Evolutionary conservation across 352 stramenopile species (phyloP).

Genomic region (Pythium sukuiense): DNA sequence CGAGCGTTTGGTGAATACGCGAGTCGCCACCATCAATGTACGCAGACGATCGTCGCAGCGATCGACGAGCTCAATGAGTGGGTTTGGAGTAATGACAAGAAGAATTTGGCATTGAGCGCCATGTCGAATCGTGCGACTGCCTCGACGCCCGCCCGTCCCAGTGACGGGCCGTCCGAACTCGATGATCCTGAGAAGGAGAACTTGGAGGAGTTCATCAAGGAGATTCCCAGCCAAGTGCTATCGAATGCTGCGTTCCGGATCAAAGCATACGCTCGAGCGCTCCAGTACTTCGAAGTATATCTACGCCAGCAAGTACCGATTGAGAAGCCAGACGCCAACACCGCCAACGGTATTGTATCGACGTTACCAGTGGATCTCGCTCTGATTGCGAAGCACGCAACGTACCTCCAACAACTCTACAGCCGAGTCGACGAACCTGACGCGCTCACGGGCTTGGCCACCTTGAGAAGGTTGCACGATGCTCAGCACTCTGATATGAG

Average conservation of each 20-base stretch:
- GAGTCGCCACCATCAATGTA: conserved; percentile 82
- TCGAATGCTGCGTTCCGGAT: conserved; percentile 44
- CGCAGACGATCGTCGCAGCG: conserved; percentile 82
- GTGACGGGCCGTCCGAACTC: conserved; percentile 30
- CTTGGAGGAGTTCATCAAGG: conserved; percentile 48
- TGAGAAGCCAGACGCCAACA: conserved; percentile 15
- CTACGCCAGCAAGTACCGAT: conserved; percentile 33
- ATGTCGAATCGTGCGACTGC: conserved; percentile 18
- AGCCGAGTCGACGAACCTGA: conserved; percentile 43
- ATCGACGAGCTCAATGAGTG: conserved; percentile 89
- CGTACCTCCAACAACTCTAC: conserved; percentile 44
- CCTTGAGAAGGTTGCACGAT: conserved; percentile 31
- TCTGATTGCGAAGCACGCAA: conserved; percentile 33
- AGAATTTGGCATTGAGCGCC: conserved; percentile 57
- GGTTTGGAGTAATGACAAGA: conserved; percentile 86
- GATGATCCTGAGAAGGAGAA: conserved; percentile 49
- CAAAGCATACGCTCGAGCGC: conserved; percentile 39
- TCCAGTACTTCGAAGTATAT: conserved; percentile 52
- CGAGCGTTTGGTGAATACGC: conserved; percentile 53
- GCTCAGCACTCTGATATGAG: conserved; percentile 24
- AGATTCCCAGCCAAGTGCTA: conserved; percentile 36
- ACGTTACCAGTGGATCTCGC: conserved; percentile 29
- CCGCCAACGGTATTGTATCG: conserved; percentile 21
- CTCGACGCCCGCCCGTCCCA: conserved; percentile 9
- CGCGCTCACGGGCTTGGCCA: conserved; percentile 38